Base-by-base conservation (phyloP, 2,329 filamentous ascomycete genomes). In the Clonostachys rhizophaga region DNA sequence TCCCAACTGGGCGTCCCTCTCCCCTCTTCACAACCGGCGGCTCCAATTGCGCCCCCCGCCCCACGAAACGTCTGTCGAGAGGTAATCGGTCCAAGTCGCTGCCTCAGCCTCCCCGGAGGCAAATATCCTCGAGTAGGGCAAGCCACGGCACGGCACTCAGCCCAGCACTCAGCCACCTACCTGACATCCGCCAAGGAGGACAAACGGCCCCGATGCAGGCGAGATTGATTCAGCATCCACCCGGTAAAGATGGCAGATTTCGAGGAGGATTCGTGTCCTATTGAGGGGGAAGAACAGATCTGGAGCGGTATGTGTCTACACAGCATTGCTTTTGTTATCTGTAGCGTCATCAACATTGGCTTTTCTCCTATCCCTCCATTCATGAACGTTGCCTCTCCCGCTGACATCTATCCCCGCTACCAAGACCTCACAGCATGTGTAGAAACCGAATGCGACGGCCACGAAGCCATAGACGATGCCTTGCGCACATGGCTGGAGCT, bases 271-370 rank as follows among this genome's bases (percentile, higher is more conserved):
- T 78, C 77, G 58, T 79, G 81, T 67, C 78, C 75, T 62, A 77
- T 89, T 67, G 86, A 91, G 68, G 85, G 83, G 67, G 89, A 90
- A 71, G 81, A 90, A 66, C 85, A 91, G 69, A 91, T 96, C 72
- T 96, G 91, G 92, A 78, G 84, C 69, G 88, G 91, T 95, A 56
- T 55, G 67, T 62, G 46, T 58, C 56, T 33, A 9, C 16, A 13
- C 6, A 11, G 11, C 30, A 6, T 42, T 10, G 37, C 35, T 24
- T 12, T 18, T 20, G n/a, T 12, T 36, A 42, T 16, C 30, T 37
- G 8, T 4, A 30, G 9, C 24, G 24, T 30, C 24, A 30, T 30
- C 9, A 30, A 4, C 24, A 10, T 30, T 30, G 24, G 24, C 24
- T 9, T 30, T 30, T 8, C 24, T 30, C 24, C 24, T 30, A 30